Conservation (phyloP, 2,329 filamentous ascomycete species). For the Ceratocystis huliohia region DNA sequence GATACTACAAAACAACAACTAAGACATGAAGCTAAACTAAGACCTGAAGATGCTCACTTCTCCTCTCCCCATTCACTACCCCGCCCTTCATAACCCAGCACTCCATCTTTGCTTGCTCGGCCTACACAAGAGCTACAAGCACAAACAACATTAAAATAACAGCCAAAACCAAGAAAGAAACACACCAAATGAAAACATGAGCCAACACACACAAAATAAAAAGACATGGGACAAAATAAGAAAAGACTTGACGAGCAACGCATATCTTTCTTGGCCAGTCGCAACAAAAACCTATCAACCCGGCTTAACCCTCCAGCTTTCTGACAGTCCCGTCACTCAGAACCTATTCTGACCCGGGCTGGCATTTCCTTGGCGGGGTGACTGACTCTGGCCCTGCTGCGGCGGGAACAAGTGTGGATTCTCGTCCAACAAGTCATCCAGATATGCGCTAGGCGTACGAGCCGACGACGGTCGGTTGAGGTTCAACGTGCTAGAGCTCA, state of each 20-base stretch:
- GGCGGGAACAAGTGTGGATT: conserved; percentile 42
- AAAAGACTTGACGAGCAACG: too few relatives aligned
- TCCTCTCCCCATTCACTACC: neutral
- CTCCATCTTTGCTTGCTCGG: neutral
- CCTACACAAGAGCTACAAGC: neutral
- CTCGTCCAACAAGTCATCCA: conserved; percentile 80
- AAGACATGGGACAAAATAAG: neutral
- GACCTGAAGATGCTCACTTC: neutral
- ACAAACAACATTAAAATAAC: neutral
- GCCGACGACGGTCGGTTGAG: conserved; percentile 42
- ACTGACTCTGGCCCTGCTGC: conserved; percentile 12
- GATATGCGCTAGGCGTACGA: conserved; percentile 76
- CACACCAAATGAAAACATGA: neutral
- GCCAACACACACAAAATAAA: neutral
- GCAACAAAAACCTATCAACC: too few relatives aligned
- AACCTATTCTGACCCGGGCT: conserved; percentile 2
- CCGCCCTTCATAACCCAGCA: neutral
- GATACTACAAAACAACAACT: neutral
- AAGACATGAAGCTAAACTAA: neutral
- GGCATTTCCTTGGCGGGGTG: conserved; percentile 5
- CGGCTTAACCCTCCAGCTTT: neutral
- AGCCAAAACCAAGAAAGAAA: neutral
- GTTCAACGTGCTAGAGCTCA: conserved; percentile 55
- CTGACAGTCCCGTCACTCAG: neutral
- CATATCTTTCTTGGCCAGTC: too few relatives aligned